phyloP scores from a whole-genome alignment of 805 yeast species.

The Grigorovia transvaalensis region DNA sequence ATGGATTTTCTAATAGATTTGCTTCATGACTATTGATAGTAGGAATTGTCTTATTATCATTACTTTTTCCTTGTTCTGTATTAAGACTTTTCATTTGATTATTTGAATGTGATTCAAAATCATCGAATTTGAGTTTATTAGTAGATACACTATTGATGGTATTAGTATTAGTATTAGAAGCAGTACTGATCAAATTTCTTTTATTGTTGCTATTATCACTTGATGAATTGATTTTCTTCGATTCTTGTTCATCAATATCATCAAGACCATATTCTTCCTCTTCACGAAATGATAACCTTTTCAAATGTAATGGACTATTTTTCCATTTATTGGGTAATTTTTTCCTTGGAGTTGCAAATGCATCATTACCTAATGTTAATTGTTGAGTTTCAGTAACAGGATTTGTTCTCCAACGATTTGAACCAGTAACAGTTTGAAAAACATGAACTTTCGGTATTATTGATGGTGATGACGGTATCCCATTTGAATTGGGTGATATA shows the following conservation, averaged over 20 bases:
- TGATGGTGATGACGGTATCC: slow-evolving; percentile 3
- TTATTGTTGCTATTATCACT: neutral
- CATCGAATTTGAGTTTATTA: neutral
- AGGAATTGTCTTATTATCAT: neutral
- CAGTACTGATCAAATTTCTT: too few species aligned
- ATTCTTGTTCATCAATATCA: neutral
- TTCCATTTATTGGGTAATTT: neutral
- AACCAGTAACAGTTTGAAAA: slow-evolving; percentile 5
- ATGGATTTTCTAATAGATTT: neutral
- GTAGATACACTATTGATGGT: neutral
- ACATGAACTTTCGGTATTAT: slow-evolving; percentile 6
- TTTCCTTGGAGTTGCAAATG: slow-evolving; percentile 1
- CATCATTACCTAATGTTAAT: slow-evolving; percentile 1
- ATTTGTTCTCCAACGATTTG: slow-evolving; percentile 4
- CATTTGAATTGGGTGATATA: neutral
- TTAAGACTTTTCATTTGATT: neutral
- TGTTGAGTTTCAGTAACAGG: neutral
- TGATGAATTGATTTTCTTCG: neutral
- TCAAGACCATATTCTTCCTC: neutral
- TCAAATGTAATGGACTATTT: neutral
- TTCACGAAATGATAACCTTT: neutral
- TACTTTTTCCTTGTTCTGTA: neutral
- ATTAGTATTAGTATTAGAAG: neutral
- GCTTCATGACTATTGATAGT: neutral
- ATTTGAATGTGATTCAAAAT: neutral